Percentiles rank a stretch among this genome's conserved stretches.
Evolutionary conservation across 441 rosid species (phyloP).

Genomic region (Dalechampia spathulata): DNA sequence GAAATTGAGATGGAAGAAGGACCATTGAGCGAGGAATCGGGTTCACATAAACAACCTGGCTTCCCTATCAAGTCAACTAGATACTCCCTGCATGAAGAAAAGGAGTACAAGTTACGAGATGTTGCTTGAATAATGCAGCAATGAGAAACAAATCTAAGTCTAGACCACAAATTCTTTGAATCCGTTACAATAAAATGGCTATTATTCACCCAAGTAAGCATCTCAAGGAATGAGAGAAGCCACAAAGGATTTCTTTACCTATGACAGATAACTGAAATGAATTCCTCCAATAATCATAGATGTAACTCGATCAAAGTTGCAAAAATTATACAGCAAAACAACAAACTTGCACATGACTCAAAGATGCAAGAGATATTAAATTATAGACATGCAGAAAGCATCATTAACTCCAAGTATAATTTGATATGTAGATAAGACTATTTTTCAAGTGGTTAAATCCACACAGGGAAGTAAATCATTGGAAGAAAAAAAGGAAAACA

Average conservation of each 20-base stretch:
- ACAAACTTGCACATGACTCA: conserved; percentile 1
- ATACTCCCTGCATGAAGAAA: conserved; percentile 71
- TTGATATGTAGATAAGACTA: background rate
- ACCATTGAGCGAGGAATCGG: conserved; percentile 92
- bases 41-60: conserved; percentile 86
- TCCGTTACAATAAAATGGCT: background rate
- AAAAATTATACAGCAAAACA: background rate
- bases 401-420: background rate
- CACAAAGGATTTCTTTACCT: background rate
- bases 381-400: background rate
- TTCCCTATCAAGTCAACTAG: conserved; percentile 85
- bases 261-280: background rate
- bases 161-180: background rate
- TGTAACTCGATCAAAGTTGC: background rate
- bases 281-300: background rate
- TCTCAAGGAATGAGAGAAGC: background rate
- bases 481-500: conserved; percentile 4
- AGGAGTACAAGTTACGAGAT: conserved; percentile 15
- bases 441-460: background rate
- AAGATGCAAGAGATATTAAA: conserved; percentile 4
- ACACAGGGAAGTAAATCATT: background rate
- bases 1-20: conserved; percentile 89
- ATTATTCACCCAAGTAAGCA: background rate
- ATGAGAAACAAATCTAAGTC: background rate
- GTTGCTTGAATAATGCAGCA: conserved; percentile 4